Evolutionary conservation across 2,329 filamentous ascomycete genomes (phyloP).

Genomic region (Botrytis deweyae): DNA sequence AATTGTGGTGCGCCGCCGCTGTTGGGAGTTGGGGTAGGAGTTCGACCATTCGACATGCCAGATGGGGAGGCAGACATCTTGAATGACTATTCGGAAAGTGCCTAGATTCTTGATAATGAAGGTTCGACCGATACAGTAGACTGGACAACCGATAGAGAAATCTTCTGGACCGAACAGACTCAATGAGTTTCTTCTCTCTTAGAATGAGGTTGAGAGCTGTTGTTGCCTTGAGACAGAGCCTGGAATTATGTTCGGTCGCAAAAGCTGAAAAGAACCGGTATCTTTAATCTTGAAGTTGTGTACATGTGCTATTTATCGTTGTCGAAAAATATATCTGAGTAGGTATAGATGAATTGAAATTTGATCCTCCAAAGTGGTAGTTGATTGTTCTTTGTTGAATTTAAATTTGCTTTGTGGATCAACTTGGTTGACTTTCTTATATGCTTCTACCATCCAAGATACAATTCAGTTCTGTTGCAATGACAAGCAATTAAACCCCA

Average conservation of each 20-base stretch:
- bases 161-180: not conserved
- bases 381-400: conserved; percentile 5
- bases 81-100: not conserved
- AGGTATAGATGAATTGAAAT: not conserved
- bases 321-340: not conserved
- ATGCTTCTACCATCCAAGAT: conserved; percentile 3
- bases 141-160: not conserved
- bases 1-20: conserved; percentile 48
- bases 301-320: not conserved
- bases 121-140: not conserved
- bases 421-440: conserved; percentile 17
- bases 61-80: conserved; percentile 46
- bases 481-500: not conserved
- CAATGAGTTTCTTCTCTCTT: not conserved
- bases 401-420: conserved; percentile 13
- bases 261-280: not conserved
- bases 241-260: not conserved
- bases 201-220: not conserved
- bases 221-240: not conserved
- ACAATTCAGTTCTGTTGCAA: not conserved
- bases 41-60: conserved; percentile 47
- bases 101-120: not conserved
- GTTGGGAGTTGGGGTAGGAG: conserved; percentile 49
- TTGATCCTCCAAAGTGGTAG: not conserved
- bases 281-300: not conserved